These are phyloP conservation scores for Penicillium herquei DNA, from an alignment of 495 filamentous ascomycete species.

Conservation along the genomic window DNA sequence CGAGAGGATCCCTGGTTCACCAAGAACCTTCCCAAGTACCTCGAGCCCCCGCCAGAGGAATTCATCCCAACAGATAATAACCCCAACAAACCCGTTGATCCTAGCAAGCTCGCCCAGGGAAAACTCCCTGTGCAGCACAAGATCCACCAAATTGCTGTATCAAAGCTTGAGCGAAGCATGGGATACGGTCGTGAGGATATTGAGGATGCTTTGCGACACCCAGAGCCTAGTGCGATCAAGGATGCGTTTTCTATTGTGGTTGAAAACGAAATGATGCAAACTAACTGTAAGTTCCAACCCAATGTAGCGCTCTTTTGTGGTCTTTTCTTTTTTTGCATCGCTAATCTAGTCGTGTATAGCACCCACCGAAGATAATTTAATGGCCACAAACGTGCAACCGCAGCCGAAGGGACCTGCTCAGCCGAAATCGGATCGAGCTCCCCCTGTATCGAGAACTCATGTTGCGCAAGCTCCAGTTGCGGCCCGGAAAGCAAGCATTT, in stretches of 20 bases:
- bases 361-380: constrained; percentile 42
- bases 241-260: constrained; percentile 97
- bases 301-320: background rate
- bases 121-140: constrained; percentile 79
- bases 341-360: constrained; percentile 28
- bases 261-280: constrained; percentile 97
- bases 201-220: constrained; percentile 82
- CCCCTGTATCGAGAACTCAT: constrained; percentile 23
- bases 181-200: constrained; percentile 94
- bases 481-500: constrained; percentile 24
- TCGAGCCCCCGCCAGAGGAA: constrained; percentile 87
- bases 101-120: constrained; percentile 70
- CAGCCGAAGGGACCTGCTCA: constrained; percentile 21
- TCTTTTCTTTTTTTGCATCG: background rate
- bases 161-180: constrained; percentile 96
- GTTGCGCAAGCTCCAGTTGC: constrained; percentile 12
- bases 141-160: constrained; percentile 85
- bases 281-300: constrained; percentile 62
- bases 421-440: constrained; percentile 21
- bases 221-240: constrained; percentile 96
- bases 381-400: constrained; percentile 26
- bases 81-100: constrained; percentile 81
- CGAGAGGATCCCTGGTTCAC: constrained; percentile 94
- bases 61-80: constrained; percentile 92
- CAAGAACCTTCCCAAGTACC: constrained; percentile 77